A percentile compares a stretch with the other conserved stretches of the same genome.
phyloP scores from a whole-genome alignment of 441 rosid species.

The Metrosideros polymorpha region DNA sequence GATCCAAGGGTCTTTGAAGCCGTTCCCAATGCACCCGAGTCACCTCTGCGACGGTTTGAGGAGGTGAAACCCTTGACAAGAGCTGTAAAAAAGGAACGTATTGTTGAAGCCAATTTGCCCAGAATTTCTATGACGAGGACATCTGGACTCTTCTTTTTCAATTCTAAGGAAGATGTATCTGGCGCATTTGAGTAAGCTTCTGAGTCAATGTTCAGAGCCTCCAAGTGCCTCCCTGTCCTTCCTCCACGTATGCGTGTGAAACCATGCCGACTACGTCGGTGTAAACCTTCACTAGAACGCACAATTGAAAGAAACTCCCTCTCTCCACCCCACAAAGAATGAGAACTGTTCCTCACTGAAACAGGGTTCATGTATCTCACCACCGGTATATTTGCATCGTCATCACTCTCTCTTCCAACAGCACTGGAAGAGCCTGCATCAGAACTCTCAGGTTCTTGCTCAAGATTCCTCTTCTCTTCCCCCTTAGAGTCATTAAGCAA shows the following conservation, averaged over 20 bases:
- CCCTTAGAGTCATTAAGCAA: conserved; percentile 60
- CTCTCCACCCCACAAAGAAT: conserved; percentile 73
- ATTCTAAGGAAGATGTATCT: conserved; percentile 52
- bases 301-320: conserved; percentile 76
- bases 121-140: conserved; percentile 64
- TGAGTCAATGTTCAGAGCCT: conserved; percentile 65
- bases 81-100: conserved; percentile 74
- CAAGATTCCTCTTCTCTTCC: conserved; percentile 53
- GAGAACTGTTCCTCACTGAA: conserved; percentile 65
- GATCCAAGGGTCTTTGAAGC: conserved; percentile 87
- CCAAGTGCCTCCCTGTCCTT: conserved; percentile 78
- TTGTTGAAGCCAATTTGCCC: conserved; percentile 63
- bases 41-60: conserved; percentile 92
- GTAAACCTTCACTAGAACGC: conserved; percentile 75
- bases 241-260: conserved; percentile 88
- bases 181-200: conserved; percentile 48
- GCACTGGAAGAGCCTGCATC: conserved; percentile 52
- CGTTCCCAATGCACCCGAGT: conserved; percentile 61
- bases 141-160: conserved; percentile 76
- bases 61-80: conserved; percentile 92
- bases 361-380: conserved; percentile 77
- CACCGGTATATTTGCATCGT: conserved; percentile 59
- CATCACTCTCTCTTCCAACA: conserved; percentile 83
- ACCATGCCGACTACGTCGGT: conserved; percentile 81
- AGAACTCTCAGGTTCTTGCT: conserved; percentile 46